Percentiles rank a stretch among this genome's conserved stretches.
These are phyloP conservation scores for Senna siamea DNA, from an alignment of 306 rosid species.

Conservation along the genomic window DNA sequence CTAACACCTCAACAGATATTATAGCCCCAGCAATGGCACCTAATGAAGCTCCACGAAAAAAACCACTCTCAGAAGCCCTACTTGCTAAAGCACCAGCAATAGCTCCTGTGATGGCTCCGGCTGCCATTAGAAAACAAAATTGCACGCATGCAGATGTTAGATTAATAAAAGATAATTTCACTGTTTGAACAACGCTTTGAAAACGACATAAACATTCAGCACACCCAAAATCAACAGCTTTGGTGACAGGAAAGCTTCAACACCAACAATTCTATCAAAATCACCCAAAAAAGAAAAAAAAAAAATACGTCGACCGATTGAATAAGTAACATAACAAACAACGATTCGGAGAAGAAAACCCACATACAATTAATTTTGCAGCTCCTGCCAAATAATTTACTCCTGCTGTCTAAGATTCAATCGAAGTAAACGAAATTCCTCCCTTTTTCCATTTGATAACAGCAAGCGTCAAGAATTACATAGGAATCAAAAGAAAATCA, in stretches of 20 bases:
- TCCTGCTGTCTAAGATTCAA: not conserved
- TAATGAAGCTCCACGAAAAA: constrained; percentile 37
- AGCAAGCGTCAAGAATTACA: not conserved
- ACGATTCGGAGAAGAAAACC: not conserved
- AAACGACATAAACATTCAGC: too few relatives aligned
- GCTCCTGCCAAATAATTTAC: too few relatives aligned
- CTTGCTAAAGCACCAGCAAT: constrained; percentile 86
- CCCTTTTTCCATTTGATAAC: not conserved
- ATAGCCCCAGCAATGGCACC: constrained; percentile 71
- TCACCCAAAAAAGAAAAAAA: not conserved
- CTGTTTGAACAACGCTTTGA: not conserved
- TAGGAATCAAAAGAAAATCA: not conserved
- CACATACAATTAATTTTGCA: too few relatives aligned
- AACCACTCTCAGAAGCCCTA: constrained; percentile 74
- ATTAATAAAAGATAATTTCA: constrained; percentile 24
- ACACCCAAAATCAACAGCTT: constrained; percentile 3
- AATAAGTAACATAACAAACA: not conserved
- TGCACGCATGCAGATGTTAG: not conserved
- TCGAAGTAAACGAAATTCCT: not conserved
- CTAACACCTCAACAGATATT: constrained; percentile 62
- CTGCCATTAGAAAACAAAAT: constrained; percentile 50
- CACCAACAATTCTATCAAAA: constrained; percentile 6
- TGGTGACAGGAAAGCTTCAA: not conserved
- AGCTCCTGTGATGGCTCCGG: constrained; percentile 58
- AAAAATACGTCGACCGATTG: constrained; percentile 5